Conservation (phyloP, 306 rosid species). For the Lablab purpureus region DNA sequence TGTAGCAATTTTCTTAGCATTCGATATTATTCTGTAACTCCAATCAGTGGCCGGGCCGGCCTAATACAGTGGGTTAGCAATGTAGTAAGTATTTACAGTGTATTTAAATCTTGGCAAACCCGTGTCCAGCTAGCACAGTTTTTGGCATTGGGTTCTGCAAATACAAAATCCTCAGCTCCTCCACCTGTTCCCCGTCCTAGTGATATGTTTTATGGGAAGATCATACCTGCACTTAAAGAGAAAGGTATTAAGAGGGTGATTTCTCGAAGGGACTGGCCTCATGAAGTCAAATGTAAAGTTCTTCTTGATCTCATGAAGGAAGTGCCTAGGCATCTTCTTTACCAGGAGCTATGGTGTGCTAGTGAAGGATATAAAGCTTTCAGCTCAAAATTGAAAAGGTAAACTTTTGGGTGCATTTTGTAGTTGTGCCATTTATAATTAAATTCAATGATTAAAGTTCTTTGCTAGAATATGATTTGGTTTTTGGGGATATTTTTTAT, state of each 20-base stretch:
- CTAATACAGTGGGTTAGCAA: conserved; percentile 95
- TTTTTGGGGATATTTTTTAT: conserved; percentile 2
- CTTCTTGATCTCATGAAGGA: conserved; percentile 95
- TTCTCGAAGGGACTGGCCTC: conserved; percentile 99
- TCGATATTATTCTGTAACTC: conserved; percentile 97
- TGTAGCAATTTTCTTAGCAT: conserved; percentile 73
- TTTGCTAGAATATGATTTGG: conserved; percentile 25
- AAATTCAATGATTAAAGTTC: conserved; percentile 17
- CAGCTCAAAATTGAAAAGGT: conserved; percentile 90
- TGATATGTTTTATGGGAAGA: conserved; percentile 99
- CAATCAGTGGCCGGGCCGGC: conserved; percentile 97
- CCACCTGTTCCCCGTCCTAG: conserved; percentile 96
- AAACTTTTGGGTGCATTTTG: conserved; percentile 43
- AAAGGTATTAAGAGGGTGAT: conserved; percentile 98
- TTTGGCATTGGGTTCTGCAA: conserved; percentile 64
- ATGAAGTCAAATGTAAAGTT: conserved; percentile 93
- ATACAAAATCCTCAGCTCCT: conserved; percentile 75
- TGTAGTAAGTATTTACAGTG: conserved; percentile 89
- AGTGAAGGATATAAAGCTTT: conserved; percentile 97
- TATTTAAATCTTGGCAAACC: conserved; percentile 95
- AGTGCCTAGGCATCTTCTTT: conserved; percentile 88
- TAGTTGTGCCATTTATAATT: conserved; percentile 31
- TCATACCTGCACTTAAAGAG: conserved; percentile 98
- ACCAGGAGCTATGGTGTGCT: conserved; percentile 97
- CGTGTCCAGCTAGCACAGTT: conserved; percentile 81